Evolutionary conservation across 331 rosid genomes (phyloP).

Genomic region (Telfairia occidentalis): DNA sequence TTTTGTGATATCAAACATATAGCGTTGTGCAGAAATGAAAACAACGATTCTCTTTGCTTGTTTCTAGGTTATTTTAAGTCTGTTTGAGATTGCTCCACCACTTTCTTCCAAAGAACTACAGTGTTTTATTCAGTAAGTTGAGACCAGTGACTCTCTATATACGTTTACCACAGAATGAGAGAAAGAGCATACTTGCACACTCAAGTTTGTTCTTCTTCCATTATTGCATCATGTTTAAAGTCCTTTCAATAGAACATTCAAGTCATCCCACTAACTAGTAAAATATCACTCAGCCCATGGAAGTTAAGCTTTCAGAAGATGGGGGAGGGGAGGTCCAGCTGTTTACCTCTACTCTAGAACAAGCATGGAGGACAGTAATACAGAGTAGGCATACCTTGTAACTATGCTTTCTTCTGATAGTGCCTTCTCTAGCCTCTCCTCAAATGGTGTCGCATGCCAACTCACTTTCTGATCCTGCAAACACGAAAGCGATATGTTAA

Average conservation of each 20-base stretch:
- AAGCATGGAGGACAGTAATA: neutral
- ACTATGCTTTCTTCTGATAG: constrained; percentile 54
- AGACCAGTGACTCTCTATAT: neutral
- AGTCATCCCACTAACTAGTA: neutral
- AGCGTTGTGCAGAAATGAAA: neutral
- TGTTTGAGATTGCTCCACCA: neutral
- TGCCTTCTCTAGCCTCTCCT: constrained; percentile 79
- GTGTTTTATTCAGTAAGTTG: neutral
- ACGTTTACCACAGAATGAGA: neutral
- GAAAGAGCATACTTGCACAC: neutral
- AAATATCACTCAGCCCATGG: neutral
- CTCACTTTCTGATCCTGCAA: constrained; percentile 84
- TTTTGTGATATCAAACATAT: neutral
- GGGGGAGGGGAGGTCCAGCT: neutral
- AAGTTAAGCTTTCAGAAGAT: neutral
- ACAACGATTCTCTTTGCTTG: neutral
- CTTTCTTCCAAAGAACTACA: neutral
- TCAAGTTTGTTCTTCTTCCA: neutral
- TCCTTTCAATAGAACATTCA: neutral
- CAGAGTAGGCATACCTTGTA: constrained; percentile 21
- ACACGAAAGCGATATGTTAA: constrained; percentile 12
- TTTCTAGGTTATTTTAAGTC: neutral
- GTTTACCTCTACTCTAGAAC: neutral
- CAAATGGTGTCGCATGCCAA: constrained; percentile 98
- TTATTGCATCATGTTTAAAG: neutral